phyloP scores from a whole-genome alignment of 2,329 filamentous ascomycete species.

The Colletotrichum viniferum region DNA sequence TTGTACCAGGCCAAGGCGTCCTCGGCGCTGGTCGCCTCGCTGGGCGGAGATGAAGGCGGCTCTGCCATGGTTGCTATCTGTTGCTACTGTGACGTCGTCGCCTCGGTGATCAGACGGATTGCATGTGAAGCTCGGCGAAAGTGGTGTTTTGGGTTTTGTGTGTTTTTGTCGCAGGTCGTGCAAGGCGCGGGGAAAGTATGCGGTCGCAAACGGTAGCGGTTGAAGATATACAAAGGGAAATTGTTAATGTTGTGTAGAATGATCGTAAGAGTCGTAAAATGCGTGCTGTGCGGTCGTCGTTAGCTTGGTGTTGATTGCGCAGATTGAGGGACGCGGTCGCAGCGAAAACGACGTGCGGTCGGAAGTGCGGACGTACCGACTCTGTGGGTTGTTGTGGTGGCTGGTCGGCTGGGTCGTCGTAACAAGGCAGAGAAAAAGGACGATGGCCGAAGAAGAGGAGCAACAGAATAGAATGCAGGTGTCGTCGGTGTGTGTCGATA shows the following conservation, averaged over 20 bases:
- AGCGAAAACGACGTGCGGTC: not conserved
- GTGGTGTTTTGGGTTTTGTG: not conserved
- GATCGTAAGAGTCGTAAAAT: constrained; percentile 14
- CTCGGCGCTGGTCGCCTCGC: constrained; percentile 60
- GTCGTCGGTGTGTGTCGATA: not conserved
- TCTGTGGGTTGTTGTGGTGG: not conserved
- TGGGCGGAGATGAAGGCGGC: constrained; percentile 66
- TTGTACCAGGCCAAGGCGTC: constrained; percentile 95
- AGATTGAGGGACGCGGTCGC: not conserved
- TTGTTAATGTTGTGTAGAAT: not conserved
- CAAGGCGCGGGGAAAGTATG: not conserved
- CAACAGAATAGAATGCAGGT: not conserved
- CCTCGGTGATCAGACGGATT: not conserved
- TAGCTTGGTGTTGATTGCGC: not conserved
- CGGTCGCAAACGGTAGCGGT: constrained; percentile 10
- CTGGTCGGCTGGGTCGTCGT: not conserved
- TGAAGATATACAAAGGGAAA: constrained; percentile 16
- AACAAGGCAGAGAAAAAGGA: not conserved
- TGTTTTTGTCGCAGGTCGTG: not conserved
- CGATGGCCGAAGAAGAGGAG: not conserved
- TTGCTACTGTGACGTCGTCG: not conserved
- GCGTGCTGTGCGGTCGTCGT: constrained; percentile 1
- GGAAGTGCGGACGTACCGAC: constrained; percentile 6
- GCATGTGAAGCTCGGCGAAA: constrained; percentile 13
- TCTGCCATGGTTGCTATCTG: constrained; percentile 53